These are phyloP conservation scores for Pezizomycotina sp. DNA, from an alignment of 2,329 filamentous ascomycete species.

Conservation along the genomic window DNA sequence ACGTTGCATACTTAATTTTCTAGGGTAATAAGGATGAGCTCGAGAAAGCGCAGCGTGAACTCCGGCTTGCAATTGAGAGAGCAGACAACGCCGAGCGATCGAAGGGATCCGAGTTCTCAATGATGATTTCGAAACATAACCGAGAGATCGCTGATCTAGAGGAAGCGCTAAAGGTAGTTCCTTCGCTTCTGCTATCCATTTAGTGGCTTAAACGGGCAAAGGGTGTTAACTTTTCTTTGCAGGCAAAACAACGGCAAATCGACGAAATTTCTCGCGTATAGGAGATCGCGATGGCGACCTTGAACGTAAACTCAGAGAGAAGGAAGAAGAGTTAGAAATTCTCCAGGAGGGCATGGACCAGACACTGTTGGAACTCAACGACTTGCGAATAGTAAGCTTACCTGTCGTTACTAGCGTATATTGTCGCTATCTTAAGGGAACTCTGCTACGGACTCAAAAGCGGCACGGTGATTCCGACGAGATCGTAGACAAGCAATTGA, in stretches of 20 bases:
- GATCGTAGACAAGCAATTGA: constrained; percentile 83
- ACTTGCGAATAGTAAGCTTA: constrained; percentile 46
- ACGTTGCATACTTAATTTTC: background rate
- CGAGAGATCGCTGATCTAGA: constrained; percentile 93
- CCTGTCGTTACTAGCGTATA: background rate
- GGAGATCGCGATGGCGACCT: constrained; percentile 72
- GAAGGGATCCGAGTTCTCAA: constrained; percentile 88
- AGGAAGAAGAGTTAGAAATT: constrained; percentile 94
- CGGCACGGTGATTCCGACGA: constrained; percentile 59
- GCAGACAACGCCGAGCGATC: constrained; percentile 81
- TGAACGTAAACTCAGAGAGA: constrained; percentile 70
- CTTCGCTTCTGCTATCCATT: background rate
- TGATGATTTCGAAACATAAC: constrained; percentile 90
- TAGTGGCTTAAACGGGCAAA: too few species aligned
- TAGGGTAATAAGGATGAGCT: constrained; percentile 71
- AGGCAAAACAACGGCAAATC: constrained; percentile 71
- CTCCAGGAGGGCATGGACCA: constrained; percentile 98
- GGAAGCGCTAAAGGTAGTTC: constrained; percentile 52
- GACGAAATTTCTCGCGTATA: constrained; percentile 68
- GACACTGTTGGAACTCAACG: constrained; percentile 79
- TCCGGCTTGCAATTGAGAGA: constrained; percentile 78
- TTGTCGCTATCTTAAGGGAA: background rate
- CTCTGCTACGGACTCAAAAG: constrained; percentile 28
- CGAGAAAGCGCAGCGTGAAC: constrained; percentile 84
- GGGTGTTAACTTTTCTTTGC: constrained; percentile 25